Base-by-base conservation (phyloP, 176 grass and related monocot genomes). In the Ananas comosus region DNA sequence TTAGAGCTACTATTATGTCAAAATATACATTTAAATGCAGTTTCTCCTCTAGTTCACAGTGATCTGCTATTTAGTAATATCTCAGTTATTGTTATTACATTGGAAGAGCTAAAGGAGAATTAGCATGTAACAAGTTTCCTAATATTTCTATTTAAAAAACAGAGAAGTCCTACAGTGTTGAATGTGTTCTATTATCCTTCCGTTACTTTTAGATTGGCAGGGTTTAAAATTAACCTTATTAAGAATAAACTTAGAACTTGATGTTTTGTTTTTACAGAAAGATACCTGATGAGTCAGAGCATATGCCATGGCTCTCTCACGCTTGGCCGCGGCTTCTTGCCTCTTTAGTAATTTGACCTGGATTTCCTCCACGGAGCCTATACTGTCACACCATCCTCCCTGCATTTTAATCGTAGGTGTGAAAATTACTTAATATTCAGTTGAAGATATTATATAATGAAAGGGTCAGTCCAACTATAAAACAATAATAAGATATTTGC, bases 341-440 rank as follows among this genome's bases (percentile, higher is more conserved):
- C 94, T 90, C 84, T 97, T 97, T 17, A 97, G 64, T 69, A 97
- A 69, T 76, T 97, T 97, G 19, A 72, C 66, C 76, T 97, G 89
- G 67, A 97, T 97, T 77, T 97, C 86, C 76, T 97, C 87, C 51
- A 97, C 86, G 9, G 94, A 97, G 11, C 94, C 89, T 22, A 83
- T 82, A 79, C 68, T 92, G 74, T 97, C 94, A 76, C 94, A 97
- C 94, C 94, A 97, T 18, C 89, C 87, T 83, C 90, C 89, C 94
- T 93, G 74, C 65, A 87, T 75, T 82, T 74, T 66, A 73, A 72
- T 51, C 23, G 49, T 18, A 61, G 17, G 21, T 18, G 16, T 0
- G 56, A 18, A 2, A 61, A 61, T 61, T 61, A 61, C 16, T 19
- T 61, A 61, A 61, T 18, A 61, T 61, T 61, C 21, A 59, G 56